These are phyloP conservation scores for Cordyceps pruinosa DNA, from an alignment of 2,329 filamentous ascomycete species.

Conservation along the genomic window DNA sequence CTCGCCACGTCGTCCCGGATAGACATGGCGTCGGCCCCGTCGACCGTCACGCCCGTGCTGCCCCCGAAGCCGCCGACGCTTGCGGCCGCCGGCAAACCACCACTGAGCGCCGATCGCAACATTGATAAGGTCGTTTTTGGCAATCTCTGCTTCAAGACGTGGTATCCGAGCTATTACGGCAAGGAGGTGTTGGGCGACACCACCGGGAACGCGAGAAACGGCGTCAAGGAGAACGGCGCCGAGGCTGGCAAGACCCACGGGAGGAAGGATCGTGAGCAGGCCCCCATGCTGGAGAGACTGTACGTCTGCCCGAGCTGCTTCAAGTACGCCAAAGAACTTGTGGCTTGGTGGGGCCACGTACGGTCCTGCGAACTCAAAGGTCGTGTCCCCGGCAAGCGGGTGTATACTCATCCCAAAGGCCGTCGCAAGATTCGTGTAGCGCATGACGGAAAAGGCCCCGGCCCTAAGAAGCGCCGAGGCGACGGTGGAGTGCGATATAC, in stretches of 20 bases:
- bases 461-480: constrained; percentile 32
- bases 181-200: constrained; percentile 59
- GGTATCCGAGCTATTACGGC: constrained; percentile 87
- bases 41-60: constrained; percentile 26
- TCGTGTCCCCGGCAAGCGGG: constrained; percentile 57
- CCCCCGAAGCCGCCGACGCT: constrained; percentile 29
- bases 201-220: constrained; percentile 24
- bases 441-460: constrained; percentile 24
- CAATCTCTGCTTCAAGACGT: constrained; percentile 75
- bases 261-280: constrained; percentile 28
- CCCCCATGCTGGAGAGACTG: constrained; percentile 55
- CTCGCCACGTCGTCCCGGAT: constrained; percentile 25
- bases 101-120: constrained; percentile 57
- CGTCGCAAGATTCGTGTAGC: constrained; percentile 33
- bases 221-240: constrained; percentile 20
- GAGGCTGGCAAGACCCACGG: constrained; percentile 21
- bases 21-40: constrained; percentile 22
- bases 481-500: constrained; percentile 31
- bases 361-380: constrained; percentile 47
- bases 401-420: constrained; percentile 60
- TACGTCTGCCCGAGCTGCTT: constrained; percentile 93
- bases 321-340: constrained; percentile 69
- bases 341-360: constrained; percentile 52
- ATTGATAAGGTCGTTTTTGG: constrained; percentile 83
- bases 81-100: constrained; percentile 25